Conservation (phyloP, 2,329 filamentous ascomycete genomes). For the Fusarium sulawesiense region DNA sequence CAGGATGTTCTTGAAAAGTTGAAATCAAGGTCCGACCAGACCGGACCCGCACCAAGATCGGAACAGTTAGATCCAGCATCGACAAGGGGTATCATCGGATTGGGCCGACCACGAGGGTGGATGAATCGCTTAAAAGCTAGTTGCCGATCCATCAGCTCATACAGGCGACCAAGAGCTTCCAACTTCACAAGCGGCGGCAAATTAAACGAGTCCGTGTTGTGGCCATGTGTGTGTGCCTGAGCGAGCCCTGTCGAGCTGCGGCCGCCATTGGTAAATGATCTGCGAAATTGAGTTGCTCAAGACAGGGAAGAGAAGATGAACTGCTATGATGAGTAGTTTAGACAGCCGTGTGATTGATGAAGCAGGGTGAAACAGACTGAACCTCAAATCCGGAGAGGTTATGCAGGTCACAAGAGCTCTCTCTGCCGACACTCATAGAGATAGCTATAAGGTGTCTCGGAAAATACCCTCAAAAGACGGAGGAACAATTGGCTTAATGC, state of each 20-base stretch:
- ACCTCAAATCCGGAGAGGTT: slow-evolving; percentile 11
- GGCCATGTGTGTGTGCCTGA: slow-evolving; percentile 18
- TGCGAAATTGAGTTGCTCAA: slow-evolving; percentile 21
- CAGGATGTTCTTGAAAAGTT: slow-evolving; percentile 11
- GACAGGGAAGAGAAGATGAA: neutral
- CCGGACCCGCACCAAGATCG: slow-evolving; percentile 44
- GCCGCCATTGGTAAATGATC: slow-evolving; percentile 11
- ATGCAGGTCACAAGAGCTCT: slow-evolving; percentile 19
- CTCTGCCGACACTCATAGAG: slow-evolving; percentile 7
- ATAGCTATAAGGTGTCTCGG: slow-evolving; percentile 12
- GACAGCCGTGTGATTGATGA: neutral
- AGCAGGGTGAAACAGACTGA: neutral
- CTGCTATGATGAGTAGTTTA: neutral
- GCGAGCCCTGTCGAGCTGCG: slow-evolving; percentile 20
- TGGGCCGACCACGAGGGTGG: slow-evolving; percentile 43
- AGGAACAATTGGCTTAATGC: neutral
- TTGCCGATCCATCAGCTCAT: slow-evolving; percentile 45
- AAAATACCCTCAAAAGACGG: neutral
- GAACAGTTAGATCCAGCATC: slow-evolving; percentile 42
- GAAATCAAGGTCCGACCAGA: slow-evolving; percentile 3
- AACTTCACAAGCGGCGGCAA: slow-evolving; percentile 27
- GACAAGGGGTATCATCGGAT: slow-evolving; percentile 44
- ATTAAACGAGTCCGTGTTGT: slow-evolving; percentile 20
- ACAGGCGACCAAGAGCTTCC: slow-evolving; percentile 29
- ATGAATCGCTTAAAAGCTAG: slow-evolving; percentile 42